Base-by-base conservation (phyloP, 768 basidiomycete genomes). In the Panellus pusillus region DNA sequence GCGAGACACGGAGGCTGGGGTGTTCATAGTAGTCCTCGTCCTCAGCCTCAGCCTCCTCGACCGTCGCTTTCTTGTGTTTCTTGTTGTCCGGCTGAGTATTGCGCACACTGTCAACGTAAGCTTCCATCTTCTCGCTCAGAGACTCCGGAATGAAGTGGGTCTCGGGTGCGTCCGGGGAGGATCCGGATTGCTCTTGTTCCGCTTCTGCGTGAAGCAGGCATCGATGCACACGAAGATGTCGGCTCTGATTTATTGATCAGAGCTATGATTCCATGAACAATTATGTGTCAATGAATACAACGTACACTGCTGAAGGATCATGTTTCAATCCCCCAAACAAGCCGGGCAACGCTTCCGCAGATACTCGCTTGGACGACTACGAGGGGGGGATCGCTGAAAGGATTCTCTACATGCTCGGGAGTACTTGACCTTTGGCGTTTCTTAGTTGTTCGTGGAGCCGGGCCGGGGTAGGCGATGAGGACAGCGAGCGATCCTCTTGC, bases 121-220 rank as follows among this genome's bases (percentile, higher is more conserved):
- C 42, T 38, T 68, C 65, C 54, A 66, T 63, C 0, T 15, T 42
- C 11, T 50, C 31, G 19, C 66, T 58, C 9, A 68, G 60, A 3
- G 17, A 46, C 15, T 61, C 40, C 0, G 63, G 43, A 0, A 71
- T 35, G 51, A 68, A 71, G 18, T 66, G 55, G 0, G 64, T 57
- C 2, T 54, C 42, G 1, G 67, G 63, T 68, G 67, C 0, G 17
- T 15, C 20, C 42, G 35, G 24, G 64, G 58, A 0, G 63, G 61
- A 39, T 66, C 61, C 2, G 38, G 54, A 5, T 52, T 38, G 14
- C 31, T 37, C 32, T 52, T 57, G 43, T 63, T 46, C 3, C 57
- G 58, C 48, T 69, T 69, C 51, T 74, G 72, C n/a, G 65, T 69
- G 39, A 64, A 64, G 44, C 56, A 57, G 7, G 63, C 61, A 28